Evolutionary conservation across 352 stramenopile species (phyloP).

Genomic region (Globisporangium cystogenes): DNA sequence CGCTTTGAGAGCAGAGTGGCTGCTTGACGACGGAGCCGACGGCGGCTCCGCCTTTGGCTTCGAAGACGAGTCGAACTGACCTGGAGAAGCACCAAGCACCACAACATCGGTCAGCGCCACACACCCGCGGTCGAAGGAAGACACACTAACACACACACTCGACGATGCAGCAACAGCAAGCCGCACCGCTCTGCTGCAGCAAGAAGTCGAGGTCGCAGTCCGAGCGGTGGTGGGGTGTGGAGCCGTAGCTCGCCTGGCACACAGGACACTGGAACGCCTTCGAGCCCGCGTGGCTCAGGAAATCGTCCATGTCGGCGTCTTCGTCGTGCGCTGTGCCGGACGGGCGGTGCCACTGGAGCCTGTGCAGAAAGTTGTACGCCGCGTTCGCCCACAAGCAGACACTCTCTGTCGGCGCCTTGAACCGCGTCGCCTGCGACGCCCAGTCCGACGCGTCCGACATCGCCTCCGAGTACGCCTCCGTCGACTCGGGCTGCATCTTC

Average conservation of each 20-base stretch:
- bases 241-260: conserved; percentile 41
- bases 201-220: conserved; percentile 63
- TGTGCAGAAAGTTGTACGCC: conserved; percentile 64
- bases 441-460: conserved; percentile 21
- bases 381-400: conserved; percentile 71
- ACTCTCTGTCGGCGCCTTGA: conserved; percentile 39
- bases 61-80: conserved; percentile 8
- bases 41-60: not conserved
- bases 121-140: not conserved
- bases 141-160: not conserved
- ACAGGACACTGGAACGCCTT: conserved; percentile 41
- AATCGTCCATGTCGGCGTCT: conserved; percentile 34
- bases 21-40: not conserved
- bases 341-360: conserved; percentile 54
- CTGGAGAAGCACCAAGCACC: conserved; percentile 1
- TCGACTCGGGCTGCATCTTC: conserved; percentile 10
- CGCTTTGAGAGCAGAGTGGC: not conserved
- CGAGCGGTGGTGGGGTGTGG: conserved; percentile 28
- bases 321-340: conserved; percentile 7
- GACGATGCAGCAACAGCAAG: not conserved
- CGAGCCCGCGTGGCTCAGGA: conserved; percentile 22
- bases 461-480: conserved; percentile 21
- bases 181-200: conserved; percentile 40
- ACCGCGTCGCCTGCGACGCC: conserved; percentile 27
- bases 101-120: not conserved